phyloP scores from a whole-genome alignment of 257 asterid genomes.

The Coffea canephora region DNA sequence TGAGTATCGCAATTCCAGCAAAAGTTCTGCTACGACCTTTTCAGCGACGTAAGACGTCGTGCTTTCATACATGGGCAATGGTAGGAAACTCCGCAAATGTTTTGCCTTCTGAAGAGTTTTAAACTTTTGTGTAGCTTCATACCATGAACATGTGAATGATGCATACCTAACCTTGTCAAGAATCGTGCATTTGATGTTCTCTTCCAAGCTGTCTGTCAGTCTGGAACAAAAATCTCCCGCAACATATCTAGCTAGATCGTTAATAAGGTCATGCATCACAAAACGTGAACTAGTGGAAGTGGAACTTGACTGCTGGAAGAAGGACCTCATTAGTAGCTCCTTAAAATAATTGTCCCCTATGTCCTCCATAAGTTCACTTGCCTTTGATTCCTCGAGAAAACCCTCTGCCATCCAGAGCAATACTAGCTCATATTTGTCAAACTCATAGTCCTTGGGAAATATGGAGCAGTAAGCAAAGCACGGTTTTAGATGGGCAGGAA shows the following conservation, averaged over 20 bases:
- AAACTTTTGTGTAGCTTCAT: slow-evolving; percentile 9
- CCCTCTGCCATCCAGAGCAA: too few relatives aligned
- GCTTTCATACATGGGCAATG: not conserved
- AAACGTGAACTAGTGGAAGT: not conserved
- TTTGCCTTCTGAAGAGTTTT: not conserved
- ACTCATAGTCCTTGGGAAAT: too few relatives aligned
- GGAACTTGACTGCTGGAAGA: too few relatives aligned
- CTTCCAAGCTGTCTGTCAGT: slow-evolving; percentile 10
- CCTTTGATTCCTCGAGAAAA: too few relatives aligned
- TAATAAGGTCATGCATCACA: slow-evolving; percentile 28
- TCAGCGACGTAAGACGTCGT: not conserved
- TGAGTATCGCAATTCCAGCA: slow-evolving; percentile 8
- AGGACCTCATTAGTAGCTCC: too few relatives aligned
- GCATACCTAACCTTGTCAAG: slow-evolving; percentile 8
- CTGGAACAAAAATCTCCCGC: slow-evolving; percentile 19
- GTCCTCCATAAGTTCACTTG: too few relatives aligned
- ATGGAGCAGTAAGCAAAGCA: too few relatives aligned
- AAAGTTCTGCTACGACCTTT: slow-evolving; percentile 6
- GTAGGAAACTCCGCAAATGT: slow-evolving; percentile 23
- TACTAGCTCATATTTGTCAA: too few relatives aligned
- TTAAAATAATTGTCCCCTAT: too few relatives aligned
- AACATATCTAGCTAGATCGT: slow-evolving; percentile 20
- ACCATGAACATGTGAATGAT: not conserved
- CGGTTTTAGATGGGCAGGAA: too few relatives aligned
- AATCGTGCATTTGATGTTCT: not conserved